A percentile compares a stretch with the other conserved stretches of the same genome.
phyloP scores from a whole-genome alignment of 805 yeast species.

The Candida fluviatilis region DNA sequence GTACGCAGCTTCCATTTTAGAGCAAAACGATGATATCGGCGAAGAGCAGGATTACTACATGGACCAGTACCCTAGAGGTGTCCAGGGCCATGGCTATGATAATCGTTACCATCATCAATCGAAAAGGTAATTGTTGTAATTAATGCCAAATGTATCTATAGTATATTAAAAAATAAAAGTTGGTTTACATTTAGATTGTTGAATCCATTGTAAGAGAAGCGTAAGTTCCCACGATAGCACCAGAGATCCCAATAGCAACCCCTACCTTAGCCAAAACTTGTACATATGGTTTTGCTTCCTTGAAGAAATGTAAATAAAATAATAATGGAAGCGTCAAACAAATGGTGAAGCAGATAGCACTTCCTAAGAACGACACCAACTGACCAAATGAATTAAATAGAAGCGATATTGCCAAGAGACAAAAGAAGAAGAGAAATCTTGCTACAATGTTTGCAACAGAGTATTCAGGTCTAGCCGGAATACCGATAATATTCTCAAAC shows the following conservation, averaged over 20 bases:
- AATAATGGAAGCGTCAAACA: constrained; percentile 37
- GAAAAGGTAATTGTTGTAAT: constrained; percentile 1
- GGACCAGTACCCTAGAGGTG: not conserved
- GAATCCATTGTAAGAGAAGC: constrained; percentile 16
- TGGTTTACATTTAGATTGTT: not conserved
- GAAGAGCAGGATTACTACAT: constrained; percentile 10
- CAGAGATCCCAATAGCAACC: constrained; percentile 13
- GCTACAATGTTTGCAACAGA: constrained; percentile 3
- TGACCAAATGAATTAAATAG: constrained; percentile 36
- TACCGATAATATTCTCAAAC: constrained; percentile 24
- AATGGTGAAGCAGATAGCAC: constrained; percentile 38
- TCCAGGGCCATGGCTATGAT: not conserved
- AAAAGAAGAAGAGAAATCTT: constrained; percentile 21
- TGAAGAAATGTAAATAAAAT: constrained; percentile 26
- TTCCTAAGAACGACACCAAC: constrained; percentile 38
- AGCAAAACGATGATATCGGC: constrained; percentile 15
- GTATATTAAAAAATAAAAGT: not conserved
- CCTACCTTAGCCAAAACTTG: constrained; percentile 16
- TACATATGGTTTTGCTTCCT: constrained; percentile 13
- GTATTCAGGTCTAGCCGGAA: constrained; percentile 7
- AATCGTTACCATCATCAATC: constrained; percentile 1
- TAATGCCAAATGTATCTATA: not conserved
- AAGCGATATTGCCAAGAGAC: constrained; percentile 22
- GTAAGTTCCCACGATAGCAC: constrained; percentile 25
- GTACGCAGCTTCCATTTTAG: constrained; percentile 32